A percentile compares a stretch with the other conserved stretches of the same genome.
Conservation (phyloP, 1,284 basidiomycete genomes). For the Naganishia albida region DNA sequence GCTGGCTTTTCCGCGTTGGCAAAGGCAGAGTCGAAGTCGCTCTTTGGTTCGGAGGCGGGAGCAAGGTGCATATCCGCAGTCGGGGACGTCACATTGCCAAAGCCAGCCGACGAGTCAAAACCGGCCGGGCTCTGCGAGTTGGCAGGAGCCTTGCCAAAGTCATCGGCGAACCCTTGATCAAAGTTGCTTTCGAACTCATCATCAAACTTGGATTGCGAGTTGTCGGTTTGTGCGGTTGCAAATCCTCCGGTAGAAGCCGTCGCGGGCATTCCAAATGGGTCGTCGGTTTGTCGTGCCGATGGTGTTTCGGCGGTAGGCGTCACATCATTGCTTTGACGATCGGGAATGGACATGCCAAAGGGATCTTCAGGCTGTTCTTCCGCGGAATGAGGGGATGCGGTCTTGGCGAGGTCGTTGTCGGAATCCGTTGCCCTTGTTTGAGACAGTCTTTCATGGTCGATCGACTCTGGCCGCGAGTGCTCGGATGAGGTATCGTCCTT, state of each 20-base stretch:
- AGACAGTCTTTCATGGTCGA: conserved; percentile 25
- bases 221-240: conserved; percentile 29
- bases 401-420: background rate
- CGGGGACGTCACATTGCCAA: conserved; percentile 17
- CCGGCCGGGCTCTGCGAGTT: conserved; percentile 28
- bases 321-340: background rate
- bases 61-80: conserved; percentile 32
- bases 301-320: conserved; percentile 17
- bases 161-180: conserved; percentile 46
- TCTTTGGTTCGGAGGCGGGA: conserved; percentile 51
- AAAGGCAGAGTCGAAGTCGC: conserved; percentile 66
- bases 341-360: conserved; percentile 25
- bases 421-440: background rate
- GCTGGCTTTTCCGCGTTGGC: conserved; percentile 52
- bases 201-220: conserved; percentile 3
- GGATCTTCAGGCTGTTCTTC: conserved; percentile 22
- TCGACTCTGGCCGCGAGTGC: conserved; percentile 10
- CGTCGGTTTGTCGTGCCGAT: conserved; percentile 57
- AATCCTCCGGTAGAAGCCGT: conserved; percentile 19
- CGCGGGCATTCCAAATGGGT: conserved; percentile 62
- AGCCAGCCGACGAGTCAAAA: conserved; percentile 35
- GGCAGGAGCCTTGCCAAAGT: conserved; percentile 36
- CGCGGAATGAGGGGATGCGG: background rate
- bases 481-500: conserved; percentile 8
- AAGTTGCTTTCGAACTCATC: conserved; percentile 36